Percentiles rank a stretch among this genome's conserved stretches.
Evolutionary conservation across 2,329 filamentous ascomycete species (phyloP).

Genomic region (Pseudogymnoascus sp.): DNA sequence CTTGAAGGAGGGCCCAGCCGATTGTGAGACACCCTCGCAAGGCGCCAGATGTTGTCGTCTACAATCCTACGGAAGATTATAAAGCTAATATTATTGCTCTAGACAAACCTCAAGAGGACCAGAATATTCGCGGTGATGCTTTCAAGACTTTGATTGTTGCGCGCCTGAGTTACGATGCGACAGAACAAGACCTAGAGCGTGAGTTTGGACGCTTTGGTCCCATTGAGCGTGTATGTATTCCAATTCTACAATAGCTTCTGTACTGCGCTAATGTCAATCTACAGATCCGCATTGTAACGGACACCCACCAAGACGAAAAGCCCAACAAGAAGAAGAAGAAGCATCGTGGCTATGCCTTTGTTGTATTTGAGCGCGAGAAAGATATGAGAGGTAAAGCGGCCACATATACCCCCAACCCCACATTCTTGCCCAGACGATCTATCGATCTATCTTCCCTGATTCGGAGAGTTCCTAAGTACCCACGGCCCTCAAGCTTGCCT

Average conservation of each 20-base stretch:
- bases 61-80: background rate
- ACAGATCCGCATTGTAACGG: conserved; percentile 79
- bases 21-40: conserved; percentile 18
- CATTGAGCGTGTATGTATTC: conserved; percentile 69
- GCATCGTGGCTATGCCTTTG: conserved; percentile 88
- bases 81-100: conserved; percentile 9
- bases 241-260: background rate
- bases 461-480: conserved; percentile 23
- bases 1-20: conserved; percentile 23
- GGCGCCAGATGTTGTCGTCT: background rate
- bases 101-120: conserved; percentile 79
- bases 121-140: conserved; percentile 83
- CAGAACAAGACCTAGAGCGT: conserved; percentile 80
- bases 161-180: conserved; percentile 80
- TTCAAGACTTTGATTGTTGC: conserved; percentile 93
- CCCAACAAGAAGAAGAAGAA: conserved; percentile 71
- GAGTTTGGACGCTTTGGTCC: conserved; percentile 91
- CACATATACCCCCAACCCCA: conserved; percentile 32
- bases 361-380: conserved; percentile 93
- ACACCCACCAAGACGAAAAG: conserved; percentile 60
- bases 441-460: conserved; percentile 31
- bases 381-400: conserved; percentile 92
- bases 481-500: conserved; percentile 27
- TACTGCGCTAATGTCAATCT: background rate
- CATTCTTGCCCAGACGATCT: conserved; percentile 20